A percentile compares a stretch with the other conserved stretches of the same genome.
Evolutionary conservation across 1,139 yeast genomes (phyloP).

Genomic region (Protomyces inouyei): DNA sequence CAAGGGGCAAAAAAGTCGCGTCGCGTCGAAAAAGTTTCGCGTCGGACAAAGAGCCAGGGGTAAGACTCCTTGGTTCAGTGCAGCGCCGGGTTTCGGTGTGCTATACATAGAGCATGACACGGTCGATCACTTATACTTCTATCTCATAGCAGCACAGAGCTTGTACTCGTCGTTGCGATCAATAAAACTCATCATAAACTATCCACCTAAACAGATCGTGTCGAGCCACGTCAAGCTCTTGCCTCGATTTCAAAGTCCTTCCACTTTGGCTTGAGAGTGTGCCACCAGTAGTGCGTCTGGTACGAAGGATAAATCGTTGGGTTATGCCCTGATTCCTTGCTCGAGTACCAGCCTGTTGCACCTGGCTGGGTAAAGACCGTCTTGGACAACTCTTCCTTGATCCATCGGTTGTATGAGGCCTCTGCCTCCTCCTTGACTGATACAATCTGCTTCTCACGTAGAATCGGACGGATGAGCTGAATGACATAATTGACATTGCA

Average conservation of each 20-base stretch:
- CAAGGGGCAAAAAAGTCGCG: no score
- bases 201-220: not conserved
- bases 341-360: not conserved
- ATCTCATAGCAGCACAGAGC: no score
- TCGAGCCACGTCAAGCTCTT: not conserved
- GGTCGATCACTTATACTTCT: no score
- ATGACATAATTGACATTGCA: slow-evolving; percentile 11
- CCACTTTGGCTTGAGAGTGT: slow-evolving; percentile 1
- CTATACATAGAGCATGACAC: no score
- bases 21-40: no score
- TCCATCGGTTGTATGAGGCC: not conserved
- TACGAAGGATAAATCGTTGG: slow-evolving; percentile 2
- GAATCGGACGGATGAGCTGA: not conserved
- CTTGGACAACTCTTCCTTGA: not conserved
- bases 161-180: not conserved
- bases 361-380: not conserved
- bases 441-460: not conserved
- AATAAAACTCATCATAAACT: not conserved
- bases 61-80: no score
- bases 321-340: not conserved
- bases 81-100: no score
- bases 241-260: not conserved
- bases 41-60: no score
- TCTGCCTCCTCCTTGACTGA: slow-evolving; percentile 1
- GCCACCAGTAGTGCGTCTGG: slow-evolving; percentile 2